Percentiles rank a stretch among this genome's conserved stretches.
These are phyloP conservation scores for Fusarium sterilihyphosum DNA, from an alignment of 2,329 filamentous ascomycete species.

Conservation along the genomic window DNA sequence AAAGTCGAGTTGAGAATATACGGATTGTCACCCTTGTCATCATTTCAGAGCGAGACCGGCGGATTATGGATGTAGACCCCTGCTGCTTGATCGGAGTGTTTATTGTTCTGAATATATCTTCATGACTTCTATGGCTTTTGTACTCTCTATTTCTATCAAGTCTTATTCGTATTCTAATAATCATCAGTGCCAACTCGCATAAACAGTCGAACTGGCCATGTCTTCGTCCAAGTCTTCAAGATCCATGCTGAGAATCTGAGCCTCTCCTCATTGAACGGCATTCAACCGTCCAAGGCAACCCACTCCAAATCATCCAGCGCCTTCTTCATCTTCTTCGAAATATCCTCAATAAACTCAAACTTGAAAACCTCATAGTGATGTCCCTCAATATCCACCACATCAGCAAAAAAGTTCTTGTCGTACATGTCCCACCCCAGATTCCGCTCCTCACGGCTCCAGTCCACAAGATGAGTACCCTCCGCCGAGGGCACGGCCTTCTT, in stretches of 20 bases:
- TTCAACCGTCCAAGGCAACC: not conserved
- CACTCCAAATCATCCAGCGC: constrained; percentile 34
- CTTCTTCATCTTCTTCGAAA: constrained; percentile 40
- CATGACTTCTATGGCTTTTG: not conserved
- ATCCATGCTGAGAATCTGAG: no score
- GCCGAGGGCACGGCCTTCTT: constrained; percentile 51
- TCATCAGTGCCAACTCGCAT: not conserved
- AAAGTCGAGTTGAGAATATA: not conserved
- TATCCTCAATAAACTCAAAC: constrained; percentile 41
- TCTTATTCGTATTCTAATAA: not conserved
- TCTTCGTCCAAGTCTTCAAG: not conserved
- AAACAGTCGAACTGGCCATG: not conserved
- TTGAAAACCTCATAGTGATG: constrained; percentile 63
- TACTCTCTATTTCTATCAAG: not conserved
- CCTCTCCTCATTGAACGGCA: no score
- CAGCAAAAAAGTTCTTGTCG: constrained; percentile 53
- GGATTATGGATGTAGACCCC: not conserved
- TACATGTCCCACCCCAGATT: constrained; percentile 62
- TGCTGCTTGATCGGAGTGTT: not conserved
- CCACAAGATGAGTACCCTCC: constrained; percentile 49
- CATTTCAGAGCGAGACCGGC: constrained; percentile 10
- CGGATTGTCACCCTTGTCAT: not conserved
- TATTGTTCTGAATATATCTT: not conserved
- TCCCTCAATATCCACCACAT: constrained; percentile 60
- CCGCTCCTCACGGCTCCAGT: constrained; percentile 54